These are phyloP conservation scores for Isabelozyma gotoi DNA, from an alignment of 805 yeast genomes.

Conservation along the genomic window DNA sequence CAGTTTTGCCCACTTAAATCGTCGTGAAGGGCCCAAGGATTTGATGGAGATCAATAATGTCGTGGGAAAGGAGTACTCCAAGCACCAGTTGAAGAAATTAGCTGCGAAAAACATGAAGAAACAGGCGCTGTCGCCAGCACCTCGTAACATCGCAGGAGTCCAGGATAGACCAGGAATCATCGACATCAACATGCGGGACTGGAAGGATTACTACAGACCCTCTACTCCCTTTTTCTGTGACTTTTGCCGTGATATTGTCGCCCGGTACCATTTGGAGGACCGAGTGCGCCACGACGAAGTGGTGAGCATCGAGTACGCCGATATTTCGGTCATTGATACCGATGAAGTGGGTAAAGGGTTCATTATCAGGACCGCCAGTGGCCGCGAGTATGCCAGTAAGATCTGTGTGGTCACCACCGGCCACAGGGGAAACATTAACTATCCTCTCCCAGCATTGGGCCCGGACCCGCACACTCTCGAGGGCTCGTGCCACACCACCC, in stretches of 20 bases:
- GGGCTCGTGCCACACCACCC: conserved; percentile 37
- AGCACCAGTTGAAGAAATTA: conserved; percentile 38
- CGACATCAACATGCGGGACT: conserved; percentile 44
- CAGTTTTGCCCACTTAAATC: conserved; percentile 33
- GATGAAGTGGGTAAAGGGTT: conserved; percentile 30
- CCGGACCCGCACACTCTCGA: conserved; percentile 12
- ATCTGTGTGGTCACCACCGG: conserved; percentile 36
- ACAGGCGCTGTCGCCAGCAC: conserved; percentile 12
- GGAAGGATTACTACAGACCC: conserved; percentile 46
- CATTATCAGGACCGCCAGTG: conserved; percentile 26
- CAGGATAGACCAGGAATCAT: conserved; percentile 35
- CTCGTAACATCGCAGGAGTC: conserved; percentile 8
- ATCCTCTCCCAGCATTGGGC: conserved; percentile 23
- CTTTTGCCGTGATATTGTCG: conserved; percentile 34
- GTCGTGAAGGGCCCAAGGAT: conserved; percentile 28
- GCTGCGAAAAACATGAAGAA: conserved; percentile 14
- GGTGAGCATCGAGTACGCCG: conserved; percentile 26
- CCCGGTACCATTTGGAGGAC: conserved; percentile 28
- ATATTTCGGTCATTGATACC: conserved; percentile 19
- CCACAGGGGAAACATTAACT: conserved; percentile 34
- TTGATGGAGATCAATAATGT: conserved; percentile 42
- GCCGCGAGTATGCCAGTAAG: conserved; percentile 31
- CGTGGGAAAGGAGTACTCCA: conserved; percentile 44
- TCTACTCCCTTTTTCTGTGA: conserved; percentile 38
- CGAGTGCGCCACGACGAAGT: conserved; percentile 34